These are phyloP conservation scores for Scedosporium minutisporum DNA, from an alignment of 2,329 filamentous ascomycete species.

Conservation along the genomic window DNA sequence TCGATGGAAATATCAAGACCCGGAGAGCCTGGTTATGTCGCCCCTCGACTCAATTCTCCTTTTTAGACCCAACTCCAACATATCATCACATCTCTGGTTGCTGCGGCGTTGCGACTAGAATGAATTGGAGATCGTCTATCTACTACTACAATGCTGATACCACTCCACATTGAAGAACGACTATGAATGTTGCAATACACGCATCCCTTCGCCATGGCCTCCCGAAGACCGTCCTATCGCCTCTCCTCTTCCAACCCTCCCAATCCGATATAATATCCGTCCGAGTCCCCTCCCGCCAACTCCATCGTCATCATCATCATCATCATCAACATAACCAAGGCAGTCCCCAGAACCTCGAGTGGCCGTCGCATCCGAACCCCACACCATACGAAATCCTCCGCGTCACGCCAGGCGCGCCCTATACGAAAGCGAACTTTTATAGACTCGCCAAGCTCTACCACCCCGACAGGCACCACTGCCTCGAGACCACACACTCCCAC, in stretches of 20 bases:
- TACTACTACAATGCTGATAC: neutral
- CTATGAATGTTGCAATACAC: neutral
- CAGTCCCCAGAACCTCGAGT: constrained; percentile 15
- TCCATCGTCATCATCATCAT: neutral
- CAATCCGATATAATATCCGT: neutral
- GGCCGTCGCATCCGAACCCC: constrained; percentile 43
- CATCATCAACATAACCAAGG: neutral
- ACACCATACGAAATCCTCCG: constrained; percentile 89
- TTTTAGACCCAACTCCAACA: no score
- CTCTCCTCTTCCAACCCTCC: neutral
- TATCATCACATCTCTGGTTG: neutral
- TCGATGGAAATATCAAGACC: no score
- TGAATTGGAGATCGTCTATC: neutral
- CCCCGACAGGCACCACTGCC: constrained; percentile 49
- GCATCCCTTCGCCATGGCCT: neutral
- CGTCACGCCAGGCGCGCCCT: constrained; percentile 43
- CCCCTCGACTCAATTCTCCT: neutral
- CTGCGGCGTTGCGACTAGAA: neutral
- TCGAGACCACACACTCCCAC: constrained; percentile 11
- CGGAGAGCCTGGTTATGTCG: no score
- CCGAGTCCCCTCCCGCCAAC: neutral
- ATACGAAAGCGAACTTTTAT: constrained; percentile 79
- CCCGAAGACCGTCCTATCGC: neutral
- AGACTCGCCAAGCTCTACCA: constrained; percentile 94
- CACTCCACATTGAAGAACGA: neutral